phyloP scores from a whole-genome alignment of 2,329 filamentous ascomycete species.

The Fusarium miscanthi region DNA sequence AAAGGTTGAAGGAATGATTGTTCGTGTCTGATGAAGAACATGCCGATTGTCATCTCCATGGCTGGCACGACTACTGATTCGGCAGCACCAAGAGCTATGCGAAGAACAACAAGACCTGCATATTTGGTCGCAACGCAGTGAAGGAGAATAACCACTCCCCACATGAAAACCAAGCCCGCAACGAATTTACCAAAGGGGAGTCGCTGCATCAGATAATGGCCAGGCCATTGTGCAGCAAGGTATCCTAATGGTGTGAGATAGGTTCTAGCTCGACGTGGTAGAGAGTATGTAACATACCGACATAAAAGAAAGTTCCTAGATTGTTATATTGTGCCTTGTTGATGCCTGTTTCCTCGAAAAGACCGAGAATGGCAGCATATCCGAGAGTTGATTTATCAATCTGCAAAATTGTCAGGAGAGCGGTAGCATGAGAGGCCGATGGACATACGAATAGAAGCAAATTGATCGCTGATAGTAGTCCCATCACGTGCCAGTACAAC shows the following conservation, averaged over 20 bases:
- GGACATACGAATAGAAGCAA: conserved; percentile 4
- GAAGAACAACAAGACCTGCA: conserved; percentile 51
- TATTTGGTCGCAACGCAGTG: conserved; percentile 52
- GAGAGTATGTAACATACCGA: not conserved
- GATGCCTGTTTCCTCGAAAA: conserved; percentile 48
- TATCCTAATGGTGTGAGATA: not conserved
- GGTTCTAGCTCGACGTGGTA: fast-evolving
- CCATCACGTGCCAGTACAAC: conserved; percentile 7
- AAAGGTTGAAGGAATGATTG: conserved; percentile 49
- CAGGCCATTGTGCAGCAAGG: conserved; percentile 14
- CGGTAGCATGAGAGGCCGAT: fast-evolving
- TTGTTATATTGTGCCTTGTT: conserved; percentile 20
- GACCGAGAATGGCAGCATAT: conserved; percentile 54
- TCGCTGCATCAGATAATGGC: conserved; percentile 46
- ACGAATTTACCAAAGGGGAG: conserved; percentile 54
- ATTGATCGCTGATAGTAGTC: conserved; percentile 2
- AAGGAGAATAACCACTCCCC: conserved; percentile 52
- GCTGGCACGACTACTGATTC: conserved; percentile 54
- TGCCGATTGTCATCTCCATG: conserved; percentile 55
- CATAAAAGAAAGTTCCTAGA: conserved; percentile 12
- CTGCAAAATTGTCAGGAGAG: not conserved
- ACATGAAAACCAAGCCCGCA: conserved; percentile 47
- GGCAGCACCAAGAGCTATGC: conserved; percentile 50
- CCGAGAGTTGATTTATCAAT: conserved; percentile 46
- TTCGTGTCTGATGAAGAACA: conserved; percentile 53